Evolutionary conservation across 352 stramenopile species (phyloP), one percentile per base, ranked within the genome.

Genomic region (Globisporangium heterothallicum): DNA sequence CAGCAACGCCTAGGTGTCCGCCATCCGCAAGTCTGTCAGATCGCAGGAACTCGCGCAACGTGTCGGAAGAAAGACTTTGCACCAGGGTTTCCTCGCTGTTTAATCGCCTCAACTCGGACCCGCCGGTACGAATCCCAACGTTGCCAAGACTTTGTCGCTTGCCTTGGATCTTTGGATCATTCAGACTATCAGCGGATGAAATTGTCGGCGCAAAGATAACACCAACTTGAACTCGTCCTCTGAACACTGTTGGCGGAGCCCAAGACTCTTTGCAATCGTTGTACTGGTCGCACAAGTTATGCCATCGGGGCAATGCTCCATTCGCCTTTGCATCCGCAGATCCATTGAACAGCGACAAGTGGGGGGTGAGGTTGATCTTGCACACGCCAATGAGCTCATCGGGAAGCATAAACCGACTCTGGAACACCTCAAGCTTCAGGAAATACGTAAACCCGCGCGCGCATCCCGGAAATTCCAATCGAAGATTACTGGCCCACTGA

Each of bases 211-310:
- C 67, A 53, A 90, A 92, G 55, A 93, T 86, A 10, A 93, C 80
- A 1, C 75, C 72, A 18, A 89, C 63, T 53, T 93, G 82, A 43
- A 93, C 77, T 2, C 78, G 78, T 9, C 82, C 82, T 10, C 78
- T 70, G 50, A 91, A 93, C 4, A 93, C 82, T 13, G 82, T 92
- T 10, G 82, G 82, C 2, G 82, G 82, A 19, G 82, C 82, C 82
- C 82, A 92, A 2, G 78, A 92, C 48, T 90, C 82, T 25, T 84
- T 83, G 53, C 82, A 92, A 53, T 92, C 82, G 46, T 92, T 88
- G 59, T 92, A 92, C 58, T 90, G 80, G 35, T 92, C 82, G 50
- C 82, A 90, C n/a, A 92, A 53, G 52, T 93, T 93, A 43, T 92
- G 78, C 82, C 82, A 93, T 19, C 82, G 71, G 46, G 77, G 74